Evolutionary conservation across 2,329 filamentous ascomycete genomes (phyloP).

Genomic region (Penicillium sp.): DNA sequence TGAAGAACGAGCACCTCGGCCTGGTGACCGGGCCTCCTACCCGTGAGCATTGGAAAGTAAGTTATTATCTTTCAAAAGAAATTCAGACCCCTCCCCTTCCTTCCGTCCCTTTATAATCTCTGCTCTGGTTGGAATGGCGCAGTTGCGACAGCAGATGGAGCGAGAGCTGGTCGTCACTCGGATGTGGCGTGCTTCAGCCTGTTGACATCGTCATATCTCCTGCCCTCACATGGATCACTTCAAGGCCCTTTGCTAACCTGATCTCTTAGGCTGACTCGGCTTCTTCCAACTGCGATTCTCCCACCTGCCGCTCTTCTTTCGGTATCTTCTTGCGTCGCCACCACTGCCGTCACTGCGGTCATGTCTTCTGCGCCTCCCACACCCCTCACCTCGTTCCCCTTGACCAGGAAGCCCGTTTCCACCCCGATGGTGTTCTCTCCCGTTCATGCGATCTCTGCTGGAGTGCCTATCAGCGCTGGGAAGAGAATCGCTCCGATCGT

Average conservation of each 20-base stretch:
- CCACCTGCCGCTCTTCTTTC: slow-evolving; percentile 57
- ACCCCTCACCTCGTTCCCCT: slow-evolving; percentile 55
- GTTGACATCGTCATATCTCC: neutral
- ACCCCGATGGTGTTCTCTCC: slow-evolving; percentile 54
- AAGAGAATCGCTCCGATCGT: slow-evolving; percentile 46
- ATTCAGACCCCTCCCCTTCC: neutral
- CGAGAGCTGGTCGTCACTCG: slow-evolving; percentile 20
- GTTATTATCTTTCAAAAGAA: slow-evolving; percentile 26
- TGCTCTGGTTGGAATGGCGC: slow-evolving; percentile 18
- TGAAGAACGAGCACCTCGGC: slow-evolving; percentile 51
- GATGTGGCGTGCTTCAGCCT: slow-evolving; percentile 27
- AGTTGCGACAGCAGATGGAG: slow-evolving; percentile 20
- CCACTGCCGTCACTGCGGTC: slow-evolving; percentile 64
- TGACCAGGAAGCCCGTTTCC: slow-evolving; percentile 62
- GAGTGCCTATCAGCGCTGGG: slow-evolving; percentile 57
- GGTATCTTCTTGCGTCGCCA: slow-evolving; percentile 61
- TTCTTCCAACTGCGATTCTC: slow-evolving; percentile 54
- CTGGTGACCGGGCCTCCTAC: slow-evolving; percentile 58
- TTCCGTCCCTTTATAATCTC: slow-evolving; percentile 20
- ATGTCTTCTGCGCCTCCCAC: slow-evolving; percentile 62
- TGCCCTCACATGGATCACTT: neutral
- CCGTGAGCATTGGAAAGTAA: slow-evolving; percentile 63
- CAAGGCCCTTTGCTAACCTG: slow-evolving; percentile 15
- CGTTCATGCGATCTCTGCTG: slow-evolving; percentile 61
- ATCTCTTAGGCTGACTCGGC: slow-evolving; percentile 54